A percentile compares a stretch with the other conserved stretches of the same genome.
phyloP scores from a whole-genome alignment of 257 asterid genomes.

The Nicotiana otophora region DNA sequence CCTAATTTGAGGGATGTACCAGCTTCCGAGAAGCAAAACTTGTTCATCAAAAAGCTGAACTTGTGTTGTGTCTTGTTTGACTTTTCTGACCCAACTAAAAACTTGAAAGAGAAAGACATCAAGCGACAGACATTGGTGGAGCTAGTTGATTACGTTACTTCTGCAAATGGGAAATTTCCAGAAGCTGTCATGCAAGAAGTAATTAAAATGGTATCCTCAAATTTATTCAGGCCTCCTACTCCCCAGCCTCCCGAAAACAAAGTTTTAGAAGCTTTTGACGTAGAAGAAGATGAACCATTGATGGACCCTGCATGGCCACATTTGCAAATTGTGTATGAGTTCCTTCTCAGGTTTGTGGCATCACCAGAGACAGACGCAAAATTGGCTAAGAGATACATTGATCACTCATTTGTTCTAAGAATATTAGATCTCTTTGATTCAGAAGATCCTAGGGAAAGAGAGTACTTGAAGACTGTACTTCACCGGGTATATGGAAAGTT shows the following conservation, averaged over 20 bases:
- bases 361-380: slow-evolving; percentile 88
- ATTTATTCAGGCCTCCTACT: slow-evolving; percentile 59
- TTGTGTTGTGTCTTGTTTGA: slow-evolving; percentile 69
- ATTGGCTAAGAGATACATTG: slow-evolving; percentile 84
- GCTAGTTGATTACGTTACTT: slow-evolving; percentile 64
- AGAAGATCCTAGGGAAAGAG: slow-evolving; percentile 94
- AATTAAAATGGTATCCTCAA: slow-evolving; percentile 59
- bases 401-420: slow-evolving; percentile 68
- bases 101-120: slow-evolving; percentile 74
- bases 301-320: slow-evolving; percentile 95
- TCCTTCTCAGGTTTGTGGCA: slow-evolving; percentile 74
- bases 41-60: slow-evolving; percentile 62
- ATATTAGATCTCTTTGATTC: slow-evolving; percentile 85
- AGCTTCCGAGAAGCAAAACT: slow-evolving; percentile 61
- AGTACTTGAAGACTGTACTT: slow-evolving; percentile 78
- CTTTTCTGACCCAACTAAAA: slow-evolving; percentile 76
- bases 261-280: slow-evolving; percentile 57
- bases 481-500: slow-evolving; percentile 93
- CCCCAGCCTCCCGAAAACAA: slow-evolving; percentile 70
- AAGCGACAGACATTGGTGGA: slow-evolving; percentile 84
- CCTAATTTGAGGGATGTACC: slow-evolving; percentile 83
- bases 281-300: slow-evolving; percentile 86
- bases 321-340: slow-evolving; percentile 78
- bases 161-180: slow-evolving; percentile 65
- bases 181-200: slow-evolving; percentile 64